These are phyloP conservation scores for Hibiscus syriacus DNA, from an alignment of 345 rosid genomes.

Conservation along the genomic window DNA sequence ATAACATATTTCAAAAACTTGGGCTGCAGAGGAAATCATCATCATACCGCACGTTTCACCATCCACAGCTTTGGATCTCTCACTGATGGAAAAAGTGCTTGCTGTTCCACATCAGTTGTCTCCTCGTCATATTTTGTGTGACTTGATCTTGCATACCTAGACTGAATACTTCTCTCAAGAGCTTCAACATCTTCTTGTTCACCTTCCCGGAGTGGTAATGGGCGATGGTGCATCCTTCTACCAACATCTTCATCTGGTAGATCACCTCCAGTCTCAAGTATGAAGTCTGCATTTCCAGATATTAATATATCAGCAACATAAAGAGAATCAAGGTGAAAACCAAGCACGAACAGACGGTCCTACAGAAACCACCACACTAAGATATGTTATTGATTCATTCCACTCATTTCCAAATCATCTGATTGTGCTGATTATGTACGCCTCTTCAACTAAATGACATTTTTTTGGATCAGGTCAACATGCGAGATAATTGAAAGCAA, in stretches of 20 bases:
- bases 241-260: constrained; percentile 59
- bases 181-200: constrained; percentile 87
- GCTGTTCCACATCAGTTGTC: constrained; percentile 96
- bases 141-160: constrained; percentile 59
- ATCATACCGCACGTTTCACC: constrained; percentile 41
- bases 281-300: constrained; percentile 37
- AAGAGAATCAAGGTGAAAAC: background rate
- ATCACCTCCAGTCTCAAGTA: constrained; percentile 67
- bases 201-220: constrained; percentile 62
- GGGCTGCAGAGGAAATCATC: background rate
- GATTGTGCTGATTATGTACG: too few species aligned
- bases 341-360: background rate
- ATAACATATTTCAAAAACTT: background rate
- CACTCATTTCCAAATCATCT: too few species aligned
- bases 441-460: background rate
- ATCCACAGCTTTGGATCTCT: constrained; percentile 73
- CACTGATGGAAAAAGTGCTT: constrained; percentile 93
- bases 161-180: constrained; percentile 75
- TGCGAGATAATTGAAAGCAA: background rate
- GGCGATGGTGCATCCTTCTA: constrained; percentile 64
- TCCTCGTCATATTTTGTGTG: constrained; percentile 88
- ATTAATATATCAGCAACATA: background rate
- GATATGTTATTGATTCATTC: too few species aligned
- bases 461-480: background rate
- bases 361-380: background rate